phyloP scores from a whole-genome alignment of 106 monocot genomes.

The Dactylorhiza incarnata region DNA sequence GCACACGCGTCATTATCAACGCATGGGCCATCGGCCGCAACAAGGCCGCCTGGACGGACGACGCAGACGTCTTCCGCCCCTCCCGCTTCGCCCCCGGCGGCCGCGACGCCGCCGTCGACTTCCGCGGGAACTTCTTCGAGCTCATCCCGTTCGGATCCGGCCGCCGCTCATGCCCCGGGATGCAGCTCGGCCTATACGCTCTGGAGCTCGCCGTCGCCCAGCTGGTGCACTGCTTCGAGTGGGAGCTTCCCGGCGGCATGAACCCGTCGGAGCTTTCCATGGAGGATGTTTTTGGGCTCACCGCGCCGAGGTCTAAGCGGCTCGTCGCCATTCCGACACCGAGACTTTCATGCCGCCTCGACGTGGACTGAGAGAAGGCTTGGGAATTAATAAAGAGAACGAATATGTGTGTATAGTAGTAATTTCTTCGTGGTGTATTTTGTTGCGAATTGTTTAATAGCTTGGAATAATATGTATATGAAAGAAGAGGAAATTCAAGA shows the following conservation, averaged over 20 bases:
- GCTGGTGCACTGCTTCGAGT: constrained; percentile 43
- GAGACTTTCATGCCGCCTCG: constrained; percentile 8
- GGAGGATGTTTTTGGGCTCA: constrained; percentile 51
- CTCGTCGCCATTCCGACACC: constrained; percentile 51
- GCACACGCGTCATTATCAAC: constrained; percentile 50
- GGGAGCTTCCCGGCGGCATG: constrained; percentile 55
- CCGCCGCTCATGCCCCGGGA: constrained; percentile 56
- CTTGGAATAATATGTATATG: too few relatives aligned
- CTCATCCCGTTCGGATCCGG: constrained; percentile 62
- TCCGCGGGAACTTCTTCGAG: constrained; percentile 49
- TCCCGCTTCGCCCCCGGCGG: constrained; percentile 28
- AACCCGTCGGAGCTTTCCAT: constrained; percentile 53
- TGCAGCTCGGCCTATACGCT: constrained; percentile 57
- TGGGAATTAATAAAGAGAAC: too few relatives aligned
- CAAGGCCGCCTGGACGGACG: constrained; percentile 40
- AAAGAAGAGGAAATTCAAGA: too few relatives aligned
- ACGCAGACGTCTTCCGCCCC: constrained; percentile 38
- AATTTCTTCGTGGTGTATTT: too few relatives aligned
- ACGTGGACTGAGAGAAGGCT: too few relatives aligned
- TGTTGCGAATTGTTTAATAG: too few relatives aligned
- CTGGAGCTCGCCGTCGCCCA: constrained; percentile 53
- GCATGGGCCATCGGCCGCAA: constrained; percentile 52
- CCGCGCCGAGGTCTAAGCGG: constrained; percentile 39
- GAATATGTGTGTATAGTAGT: too few relatives aligned
- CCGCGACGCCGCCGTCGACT: constrained; percentile 21